These are phyloP conservation scores for Lichtheimia hyalospora DNA, from an alignment of 371 early-diverging fungal genomes.

Conservation along the genomic window DNA sequence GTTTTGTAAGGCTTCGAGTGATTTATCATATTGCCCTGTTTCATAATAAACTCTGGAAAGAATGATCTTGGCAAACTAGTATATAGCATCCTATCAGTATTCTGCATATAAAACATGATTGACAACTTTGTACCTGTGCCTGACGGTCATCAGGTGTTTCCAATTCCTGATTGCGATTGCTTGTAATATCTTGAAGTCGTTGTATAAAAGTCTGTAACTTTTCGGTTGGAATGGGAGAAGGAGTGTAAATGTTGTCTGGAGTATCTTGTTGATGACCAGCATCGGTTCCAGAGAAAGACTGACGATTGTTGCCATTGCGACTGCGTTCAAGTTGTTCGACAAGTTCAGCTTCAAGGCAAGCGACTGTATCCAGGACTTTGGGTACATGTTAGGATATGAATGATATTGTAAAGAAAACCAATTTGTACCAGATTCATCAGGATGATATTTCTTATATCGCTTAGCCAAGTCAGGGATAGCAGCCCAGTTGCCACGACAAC, in stretches of 20 bases:
- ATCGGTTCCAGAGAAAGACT: not conserved
- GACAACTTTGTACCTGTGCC: constrained; percentile 14
- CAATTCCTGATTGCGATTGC: not conserved
- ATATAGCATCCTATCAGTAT: not conserved
- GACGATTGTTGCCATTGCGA: not conserved
- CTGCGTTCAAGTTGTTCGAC: constrained; percentile 15
- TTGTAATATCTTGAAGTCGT: not conserved
- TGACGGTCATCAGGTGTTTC: constrained; percentile 11
- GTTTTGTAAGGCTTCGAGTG: constrained; percentile 31
- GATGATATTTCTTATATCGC: constrained; percentile 63
- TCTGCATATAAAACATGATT: not conserved
- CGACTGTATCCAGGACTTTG: constrained; percentile 24
- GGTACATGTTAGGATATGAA: not conserved
- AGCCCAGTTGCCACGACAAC: constrained; percentile 58
- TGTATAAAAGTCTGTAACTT: constrained; percentile 15
- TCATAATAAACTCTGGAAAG: constrained; percentile 43
- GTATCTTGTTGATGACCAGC: constrained; percentile 9
- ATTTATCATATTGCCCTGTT: constrained; percentile 30
- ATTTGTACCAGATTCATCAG: constrained; percentile 59
- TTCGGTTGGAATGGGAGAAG: constrained; percentile 10
- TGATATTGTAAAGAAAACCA: not conserved
- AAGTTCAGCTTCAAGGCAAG: constrained; percentile 25
- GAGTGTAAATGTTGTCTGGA: not conserved
- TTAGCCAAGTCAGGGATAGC: constrained; percentile 63
- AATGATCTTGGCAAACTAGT: constrained; percentile 36